Evolutionary conservation across 129 eudicot species (phyloP).

Genomic region (Dittrichia graveolens): DNA sequence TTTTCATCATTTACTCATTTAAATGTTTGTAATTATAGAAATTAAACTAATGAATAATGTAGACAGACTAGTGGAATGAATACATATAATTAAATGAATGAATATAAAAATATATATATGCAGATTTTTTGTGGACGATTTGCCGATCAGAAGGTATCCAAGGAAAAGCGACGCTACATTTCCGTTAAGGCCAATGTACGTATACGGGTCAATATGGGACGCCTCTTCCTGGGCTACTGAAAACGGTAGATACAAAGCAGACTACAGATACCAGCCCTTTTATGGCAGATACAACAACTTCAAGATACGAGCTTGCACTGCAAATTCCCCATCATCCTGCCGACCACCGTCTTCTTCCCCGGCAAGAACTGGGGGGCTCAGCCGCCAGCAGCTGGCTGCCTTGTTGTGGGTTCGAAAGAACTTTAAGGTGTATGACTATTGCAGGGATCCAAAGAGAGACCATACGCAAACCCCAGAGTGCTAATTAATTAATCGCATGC

Average conservation of each 20-base stretch:
- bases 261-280: slow-evolving; percentile 74
- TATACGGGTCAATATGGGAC: slow-evolving; percentile 92
- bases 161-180: slow-evolving; percentile 68
- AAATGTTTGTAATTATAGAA: no score
- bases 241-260: slow-evolving; percentile 76
- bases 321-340: slow-evolving; percentile 45
- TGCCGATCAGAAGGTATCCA: slow-evolving; percentile 81
- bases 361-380: slow-evolving; percentile 53
- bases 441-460: slow-evolving; percentile 69
- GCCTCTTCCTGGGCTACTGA: slow-evolving; percentile 97
- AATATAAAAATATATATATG: slow-evolving; percentile 9
- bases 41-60: no score
- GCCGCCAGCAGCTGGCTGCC: slow-evolving; percentile 58
- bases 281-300: slow-evolving; percentile 63
- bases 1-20: no score
- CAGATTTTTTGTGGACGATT: slow-evolving; percentile 92
- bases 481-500: slow-evolving; percentile 20
- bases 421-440: slow-evolving; percentile 72
- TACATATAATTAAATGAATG: no score
- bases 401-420: slow-evolving; percentile 61
- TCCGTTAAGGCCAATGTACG: slow-evolving; percentile 72
- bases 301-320: slow-evolving; percentile 59
- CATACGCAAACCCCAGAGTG: slow-evolving; percentile 86
- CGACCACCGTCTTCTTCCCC: slow-evolving; percentile 58
- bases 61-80: no score